These are phyloP conservation scores for Plectosphaerella sp. DNA, from an alignment of 2,329 filamentous ascomycete genomes.

Conservation along the genomic window DNA sequence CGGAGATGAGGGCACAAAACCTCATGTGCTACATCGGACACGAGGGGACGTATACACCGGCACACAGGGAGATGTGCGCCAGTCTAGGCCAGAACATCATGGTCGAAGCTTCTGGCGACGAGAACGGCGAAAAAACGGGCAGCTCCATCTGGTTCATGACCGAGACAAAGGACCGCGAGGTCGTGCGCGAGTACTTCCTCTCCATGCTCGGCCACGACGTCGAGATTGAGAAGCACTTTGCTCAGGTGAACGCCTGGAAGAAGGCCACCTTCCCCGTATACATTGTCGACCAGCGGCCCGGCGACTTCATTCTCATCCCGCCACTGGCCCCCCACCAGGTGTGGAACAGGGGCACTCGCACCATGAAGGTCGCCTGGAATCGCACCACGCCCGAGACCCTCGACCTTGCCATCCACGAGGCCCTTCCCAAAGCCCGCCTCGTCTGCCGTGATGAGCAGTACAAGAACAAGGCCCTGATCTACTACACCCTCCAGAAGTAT, in stretches of 20 bases:
- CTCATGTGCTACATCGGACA: constrained; percentile 98
- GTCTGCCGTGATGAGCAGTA: constrained; percentile 98
- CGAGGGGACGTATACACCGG: constrained; percentile 93
- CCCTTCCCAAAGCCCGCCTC: constrained; percentile 80
- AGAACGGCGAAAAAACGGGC: constrained; percentile 73
- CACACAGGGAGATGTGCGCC: constrained; percentile 96
- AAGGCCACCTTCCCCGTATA: constrained; percentile 91
- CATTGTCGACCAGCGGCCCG: constrained; percentile 82
- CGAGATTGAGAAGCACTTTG: constrained; percentile 95
- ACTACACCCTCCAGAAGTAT: constrained; percentile 82
- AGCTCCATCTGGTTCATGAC: constrained; percentile 99
- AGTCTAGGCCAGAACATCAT: constrained; percentile 96
- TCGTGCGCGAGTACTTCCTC: constrained; percentile 90
- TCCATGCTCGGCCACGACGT: constrained; percentile 93
- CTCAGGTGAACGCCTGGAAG: constrained; percentile 92
- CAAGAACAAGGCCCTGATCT: constrained; percentile 96
- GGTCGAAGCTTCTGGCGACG: constrained; percentile 78
- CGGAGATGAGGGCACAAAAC: constrained; percentile 87
- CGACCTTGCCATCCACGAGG: constrained; percentile 79
- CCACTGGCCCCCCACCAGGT: constrained; percentile 94
- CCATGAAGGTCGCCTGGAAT: constrained; percentile 98
- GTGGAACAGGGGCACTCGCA: constrained; percentile 94
- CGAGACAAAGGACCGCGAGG: constrained; percentile 83
- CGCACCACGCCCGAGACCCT: constrained; percentile 89
- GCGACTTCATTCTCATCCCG: constrained; percentile 91